Percentiles rank a stretch among this genome's conserved stretches.
Evolutionary conservation across 495 filamentous ascomycete species (phyloP).

Genomic region (Chaetomium fimeti): DNA sequence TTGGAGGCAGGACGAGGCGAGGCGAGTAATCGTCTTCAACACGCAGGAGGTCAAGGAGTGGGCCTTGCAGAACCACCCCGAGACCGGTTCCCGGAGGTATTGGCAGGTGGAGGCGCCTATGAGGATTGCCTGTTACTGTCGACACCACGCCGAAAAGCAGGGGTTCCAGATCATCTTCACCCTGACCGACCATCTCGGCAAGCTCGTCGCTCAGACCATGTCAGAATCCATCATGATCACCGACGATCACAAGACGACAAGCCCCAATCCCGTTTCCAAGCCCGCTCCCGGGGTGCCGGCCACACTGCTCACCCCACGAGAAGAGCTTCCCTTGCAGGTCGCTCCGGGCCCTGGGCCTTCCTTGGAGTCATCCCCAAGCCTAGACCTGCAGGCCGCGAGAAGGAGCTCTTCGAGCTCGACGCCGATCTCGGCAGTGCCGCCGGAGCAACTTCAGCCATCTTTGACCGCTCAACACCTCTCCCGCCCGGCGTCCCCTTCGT

Average conservation of each 20-base stretch:
- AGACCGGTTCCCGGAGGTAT: conserved; percentile 48
- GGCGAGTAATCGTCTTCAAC: conserved; percentile 90
- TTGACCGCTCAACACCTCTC: conserved; percentile 13
- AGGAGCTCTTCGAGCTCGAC: conserved; percentile 8
- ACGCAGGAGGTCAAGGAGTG: conserved; percentile 87
- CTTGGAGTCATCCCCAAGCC: conserved; percentile 16
- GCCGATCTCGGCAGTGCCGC: conserved; percentile 9
- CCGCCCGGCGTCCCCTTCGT: conserved; percentile 17
- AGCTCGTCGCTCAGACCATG: conserved; percentile 77
- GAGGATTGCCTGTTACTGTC: conserved; percentile 96
- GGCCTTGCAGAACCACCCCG: conserved; percentile 55
- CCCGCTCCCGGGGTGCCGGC: neutral
- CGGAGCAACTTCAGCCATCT: conserved; percentile 12
- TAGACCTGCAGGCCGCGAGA: conserved; percentile 15
- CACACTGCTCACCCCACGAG: conserved; percentile 16
- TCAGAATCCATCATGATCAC: conserved; percentile 90
- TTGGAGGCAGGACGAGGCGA: conserved; percentile 73
- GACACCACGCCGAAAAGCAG: conserved; percentile 86
- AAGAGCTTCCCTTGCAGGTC: conserved; percentile 6
- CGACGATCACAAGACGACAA: conserved; percentile 84
- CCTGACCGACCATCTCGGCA: conserved; percentile 72
- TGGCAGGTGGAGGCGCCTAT: conserved; percentile 81
- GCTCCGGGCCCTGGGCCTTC: neutral
- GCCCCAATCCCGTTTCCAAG: conserved; percentile 10
- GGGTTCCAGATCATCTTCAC: conserved; percentile 96